Evolutionary conservation across 345 rosid genomes (phyloP).

Genomic region (Nasturtium officinale): DNA sequence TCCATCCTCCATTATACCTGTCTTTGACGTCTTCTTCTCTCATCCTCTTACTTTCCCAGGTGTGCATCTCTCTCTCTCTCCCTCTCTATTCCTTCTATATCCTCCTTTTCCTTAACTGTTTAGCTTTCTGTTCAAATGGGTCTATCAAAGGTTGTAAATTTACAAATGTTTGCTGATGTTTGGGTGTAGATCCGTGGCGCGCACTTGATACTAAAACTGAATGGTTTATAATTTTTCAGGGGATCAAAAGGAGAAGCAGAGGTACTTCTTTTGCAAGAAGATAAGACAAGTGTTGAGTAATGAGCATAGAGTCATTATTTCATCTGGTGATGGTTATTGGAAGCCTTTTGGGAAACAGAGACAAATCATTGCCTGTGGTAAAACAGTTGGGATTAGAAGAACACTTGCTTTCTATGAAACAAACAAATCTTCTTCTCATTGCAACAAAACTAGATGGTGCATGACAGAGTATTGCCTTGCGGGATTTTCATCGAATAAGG

Average conservation of each 20-base stretch:
- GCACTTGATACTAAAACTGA: slow-evolving; percentile 6
- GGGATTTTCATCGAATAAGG: slow-evolving; percentile 41
- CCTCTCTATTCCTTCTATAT: slow-evolving; percentile 1
- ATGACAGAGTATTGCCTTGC: slow-evolving; percentile 66
- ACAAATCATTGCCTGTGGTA: slow-evolving; percentile 49
- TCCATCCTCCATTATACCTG: slow-evolving; percentile 79
- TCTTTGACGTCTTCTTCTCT: slow-evolving; percentile 63
- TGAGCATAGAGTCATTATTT: slow-evolving; percentile 42
- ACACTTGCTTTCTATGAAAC: slow-evolving; percentile 55
- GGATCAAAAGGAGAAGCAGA: slow-evolving; percentile 63
- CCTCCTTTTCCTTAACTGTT: not conserved
- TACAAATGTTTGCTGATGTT: slow-evolving; percentile 2
- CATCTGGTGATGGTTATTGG: slow-evolving; percentile 75
- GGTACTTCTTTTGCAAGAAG: slow-evolving; percentile 68
- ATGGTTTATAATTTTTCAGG: slow-evolving; percentile 45
- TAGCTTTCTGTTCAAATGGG: not conserved
- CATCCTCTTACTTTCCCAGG: slow-evolving; percentile 80
- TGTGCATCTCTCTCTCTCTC: slow-evolving; percentile 33
- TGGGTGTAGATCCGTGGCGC: slow-evolving; percentile 7
- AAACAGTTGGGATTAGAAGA: slow-evolving; percentile 55
- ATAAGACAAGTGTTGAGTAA: slow-evolving; percentile 32
- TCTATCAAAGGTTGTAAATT: slow-evolving; percentile 26
- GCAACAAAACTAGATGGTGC: slow-evolving; percentile 54
- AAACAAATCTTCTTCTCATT: slow-evolving; percentile 35
- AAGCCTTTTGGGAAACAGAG: slow-evolving; percentile 57